Evolutionary conservation across 129 eudicot species (phyloP).

Genomic region (Flaveria robusta): DNA sequence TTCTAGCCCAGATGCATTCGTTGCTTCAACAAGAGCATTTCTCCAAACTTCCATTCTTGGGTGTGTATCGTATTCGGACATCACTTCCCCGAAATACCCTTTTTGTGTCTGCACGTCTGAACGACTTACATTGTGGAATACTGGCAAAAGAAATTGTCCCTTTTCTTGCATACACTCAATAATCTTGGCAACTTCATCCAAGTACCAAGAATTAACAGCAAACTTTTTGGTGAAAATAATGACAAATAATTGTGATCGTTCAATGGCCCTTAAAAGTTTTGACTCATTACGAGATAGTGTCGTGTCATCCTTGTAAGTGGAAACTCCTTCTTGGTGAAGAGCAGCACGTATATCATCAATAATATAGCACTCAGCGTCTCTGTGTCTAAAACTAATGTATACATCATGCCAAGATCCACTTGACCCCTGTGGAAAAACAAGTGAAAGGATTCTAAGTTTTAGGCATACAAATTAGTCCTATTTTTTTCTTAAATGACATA

Average conservation of each 20-base stretch:
- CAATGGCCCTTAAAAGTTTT: not conserved
- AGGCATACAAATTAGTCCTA: too few species aligned
- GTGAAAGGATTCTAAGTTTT: too few species aligned
- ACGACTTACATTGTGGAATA: conserved; percentile 7
- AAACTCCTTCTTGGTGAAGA: not conserved
- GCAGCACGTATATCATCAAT: not conserved
- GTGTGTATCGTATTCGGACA: conserved; percentile 19
- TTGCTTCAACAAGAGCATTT: not conserved
- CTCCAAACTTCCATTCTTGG: conserved; percentile 15
- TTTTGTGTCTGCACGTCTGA: conserved; percentile 17
- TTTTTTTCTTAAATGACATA: too few species aligned
- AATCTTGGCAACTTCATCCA: conserved; percentile 28
- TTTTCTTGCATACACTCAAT: conserved; percentile 21
- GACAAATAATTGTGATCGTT: not conserved
- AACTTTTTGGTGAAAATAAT: conserved; percentile 4
- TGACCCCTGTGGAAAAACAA: conserved; percentile 1
- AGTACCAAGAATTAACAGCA: conserved; percentile 20
- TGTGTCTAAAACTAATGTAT: conserved; percentile 10
- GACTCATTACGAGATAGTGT: not conserved
- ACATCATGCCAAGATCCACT: conserved; percentile 16
- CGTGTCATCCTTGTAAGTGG: conserved; percentile 4
- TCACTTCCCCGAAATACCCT: conserved; percentile 26
- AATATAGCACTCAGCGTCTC: not conserved
- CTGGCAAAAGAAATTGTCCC: not conserved
- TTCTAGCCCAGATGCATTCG: too few species aligned